These are phyloP conservation scores for Akanthomyces uredinophilus DNA, from an alignment of 2,329 filamentous ascomycete genomes.

Conservation along the genomic window DNA sequence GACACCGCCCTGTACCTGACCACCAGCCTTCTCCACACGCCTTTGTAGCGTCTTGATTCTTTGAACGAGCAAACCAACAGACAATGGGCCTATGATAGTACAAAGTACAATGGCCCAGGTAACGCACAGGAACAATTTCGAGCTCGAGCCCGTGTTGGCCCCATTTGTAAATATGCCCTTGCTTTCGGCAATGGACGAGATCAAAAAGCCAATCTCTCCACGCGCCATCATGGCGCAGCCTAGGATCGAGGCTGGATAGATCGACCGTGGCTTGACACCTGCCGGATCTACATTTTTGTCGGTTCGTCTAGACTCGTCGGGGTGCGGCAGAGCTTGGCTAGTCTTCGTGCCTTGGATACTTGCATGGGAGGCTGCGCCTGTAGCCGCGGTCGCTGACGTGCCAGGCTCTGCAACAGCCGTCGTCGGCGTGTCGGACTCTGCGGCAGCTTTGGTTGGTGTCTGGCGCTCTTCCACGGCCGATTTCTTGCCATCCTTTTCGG, in stretches of 20 bases:
- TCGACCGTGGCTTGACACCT: conserved; percentile 49
- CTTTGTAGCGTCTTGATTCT: conserved; percentile 34
- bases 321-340: neutral
- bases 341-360: neutral
- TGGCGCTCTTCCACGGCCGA: accelerated
- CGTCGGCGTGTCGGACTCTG: neutral
- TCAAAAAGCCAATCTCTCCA: conserved; percentile 77
- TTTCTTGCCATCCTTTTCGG: neutral
- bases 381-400: no score
- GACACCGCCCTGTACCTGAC: neutral
- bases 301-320: neutral
- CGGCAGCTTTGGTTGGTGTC: neutral
- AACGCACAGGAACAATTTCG: conserved; percentile 46
- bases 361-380: neutral
- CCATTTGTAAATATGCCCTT: conserved; percentile 35
- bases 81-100: conserved; percentile 47
- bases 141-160: conserved; percentile 18
- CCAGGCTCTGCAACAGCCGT: neutral
- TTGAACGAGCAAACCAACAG: conserved; percentile 42
- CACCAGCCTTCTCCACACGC: conserved; percentile 10
- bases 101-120: conserved; percentile 53
- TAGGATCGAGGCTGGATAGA: conserved; percentile 63
- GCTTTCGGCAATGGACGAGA: conserved; percentile 61
- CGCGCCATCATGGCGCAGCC: conserved; percentile 66
- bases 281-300: neutral